Evolutionary conservation across 2,329 filamentous ascomycete species (phyloP).

Genomic region (Nectriaceae sp.): DNA sequence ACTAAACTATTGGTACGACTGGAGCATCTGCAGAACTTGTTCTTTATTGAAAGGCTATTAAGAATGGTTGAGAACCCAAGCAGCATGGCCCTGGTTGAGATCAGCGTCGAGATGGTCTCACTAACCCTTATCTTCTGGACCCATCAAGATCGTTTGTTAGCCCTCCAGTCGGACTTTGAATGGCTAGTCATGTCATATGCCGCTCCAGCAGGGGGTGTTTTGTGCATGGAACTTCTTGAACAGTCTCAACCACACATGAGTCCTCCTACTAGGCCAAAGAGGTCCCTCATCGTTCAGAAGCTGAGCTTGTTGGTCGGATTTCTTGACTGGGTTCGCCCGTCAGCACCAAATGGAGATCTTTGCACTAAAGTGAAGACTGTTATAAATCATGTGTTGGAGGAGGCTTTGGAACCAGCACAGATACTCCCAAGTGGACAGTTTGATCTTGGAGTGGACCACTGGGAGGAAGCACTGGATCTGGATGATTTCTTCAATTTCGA

Average conservation of each 20-base stretch:
- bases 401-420: constrained; percentile 33
- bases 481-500: constrained; percentile 44
- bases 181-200: constrained; percentile 53
- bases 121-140: constrained; percentile 48
- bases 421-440: constrained; percentile 28
- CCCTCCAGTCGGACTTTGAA: constrained; percentile 43
- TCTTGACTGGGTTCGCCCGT: constrained; percentile 48
- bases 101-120: constrained; percentile 49
- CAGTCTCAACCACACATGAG: constrained; percentile 33
- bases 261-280: constrained; percentile 33
- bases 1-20: constrained; percentile 48
- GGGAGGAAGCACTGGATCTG: constrained; percentile 13
- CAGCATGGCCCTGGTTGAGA: constrained; percentile 42
- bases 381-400: constrained; percentile 52
- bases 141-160: constrained; percentile 43
- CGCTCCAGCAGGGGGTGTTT: constrained; percentile 48
- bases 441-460: neutral
- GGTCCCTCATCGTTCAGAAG: constrained; percentile 51
- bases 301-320: constrained; percentile 51
- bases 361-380: constrained; percentile 45
- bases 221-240: constrained; percentile 50
- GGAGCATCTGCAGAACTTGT: constrained; percentile 55
- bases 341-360: constrained; percentile 48
- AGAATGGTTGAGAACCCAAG: constrained; percentile 39
- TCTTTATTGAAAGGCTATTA: constrained; percentile 58